Percentiles rank a stretch among this genome's conserved stretches.
Evolutionary conservation across 352 stramenopile genomes (phyloP).

Genomic region (Phytophthora tubulina): DNA sequence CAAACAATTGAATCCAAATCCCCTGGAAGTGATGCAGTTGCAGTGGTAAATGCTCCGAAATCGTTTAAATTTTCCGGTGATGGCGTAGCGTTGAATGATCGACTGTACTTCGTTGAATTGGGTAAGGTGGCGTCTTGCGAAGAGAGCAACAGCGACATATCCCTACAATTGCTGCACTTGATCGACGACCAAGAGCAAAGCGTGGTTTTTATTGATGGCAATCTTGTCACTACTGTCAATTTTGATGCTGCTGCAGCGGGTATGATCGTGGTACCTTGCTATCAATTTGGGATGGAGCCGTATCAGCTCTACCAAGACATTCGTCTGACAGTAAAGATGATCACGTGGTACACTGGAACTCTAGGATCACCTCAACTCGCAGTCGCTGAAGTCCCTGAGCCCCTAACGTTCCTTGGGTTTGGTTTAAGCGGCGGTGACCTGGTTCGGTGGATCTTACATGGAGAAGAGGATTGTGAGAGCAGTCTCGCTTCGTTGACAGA

Average conservation of each 20-base stretch:
- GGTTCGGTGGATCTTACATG: conserved; percentile 63
- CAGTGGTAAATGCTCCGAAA: conserved; percentile 64
- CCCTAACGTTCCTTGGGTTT: conserved; percentile 65
- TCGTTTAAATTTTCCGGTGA: conserved; percentile 60
- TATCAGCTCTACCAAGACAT: conserved; percentile 63
- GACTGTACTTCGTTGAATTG: conserved; percentile 65
- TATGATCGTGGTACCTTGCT: conserved; percentile 55
- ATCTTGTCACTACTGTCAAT: conserved; percentile 42
- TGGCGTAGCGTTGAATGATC: conserved; percentile 62
- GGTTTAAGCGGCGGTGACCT: conserved; percentile 52
- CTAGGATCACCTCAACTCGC: conserved; percentile 59
- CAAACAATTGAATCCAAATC: conserved; percentile 33
- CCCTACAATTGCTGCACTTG: conserved; percentile 45
- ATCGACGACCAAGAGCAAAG: conserved; percentile 45
- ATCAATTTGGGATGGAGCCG: conserved; percentile 69
- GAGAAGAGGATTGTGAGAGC: conserved; percentile 66
- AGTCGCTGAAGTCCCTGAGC: conserved; percentile 63
- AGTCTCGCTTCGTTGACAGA: conserved; percentile 52
- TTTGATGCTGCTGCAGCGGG: conserved; percentile 51
- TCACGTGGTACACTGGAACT: conserved; percentile 53
- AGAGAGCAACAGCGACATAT: conserved; percentile 42
- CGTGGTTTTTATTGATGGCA: conserved; percentile 49
- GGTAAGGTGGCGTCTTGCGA: conserved; percentile 47
- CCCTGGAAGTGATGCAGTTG: conserved; percentile 48
- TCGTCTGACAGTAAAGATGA: conserved; percentile 64